phyloP scores from a whole-genome alignment of 345 rosid species.

The Salix viminalis region DNA sequence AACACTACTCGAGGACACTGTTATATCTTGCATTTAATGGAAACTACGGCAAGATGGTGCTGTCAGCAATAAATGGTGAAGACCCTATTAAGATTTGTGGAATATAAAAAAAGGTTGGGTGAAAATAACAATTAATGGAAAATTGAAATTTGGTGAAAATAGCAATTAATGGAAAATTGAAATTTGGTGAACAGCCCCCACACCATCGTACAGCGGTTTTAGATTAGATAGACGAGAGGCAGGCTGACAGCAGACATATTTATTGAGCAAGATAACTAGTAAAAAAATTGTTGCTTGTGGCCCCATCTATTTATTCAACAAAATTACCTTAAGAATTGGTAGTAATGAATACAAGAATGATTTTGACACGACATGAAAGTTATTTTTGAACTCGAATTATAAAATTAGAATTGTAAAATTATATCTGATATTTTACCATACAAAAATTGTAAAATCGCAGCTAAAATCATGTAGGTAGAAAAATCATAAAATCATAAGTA shows the following conservation, averaged over 20 bases:
- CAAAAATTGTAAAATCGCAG: too few relatives aligned
- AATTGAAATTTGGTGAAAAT: not conserved
- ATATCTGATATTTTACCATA: too few relatives aligned
- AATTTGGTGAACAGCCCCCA: not conserved
- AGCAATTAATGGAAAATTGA: not conserved
- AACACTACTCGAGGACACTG: not conserved
- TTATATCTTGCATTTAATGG: not conserved
- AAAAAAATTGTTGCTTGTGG: too few relatives aligned
- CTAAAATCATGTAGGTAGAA: too few relatives aligned
- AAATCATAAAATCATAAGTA: too few relatives aligned
- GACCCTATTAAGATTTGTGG: conserved; percentile 7
- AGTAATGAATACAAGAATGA: too few relatives aligned
- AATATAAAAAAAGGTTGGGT: not conserved
- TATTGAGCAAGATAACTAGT: too few relatives aligned
- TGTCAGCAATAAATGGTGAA: conserved; percentile 21
- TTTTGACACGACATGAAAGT: too few relatives aligned
- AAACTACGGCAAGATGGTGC: conserved; percentile 12
- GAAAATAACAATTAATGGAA: conserved; percentile 1
- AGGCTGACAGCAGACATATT: not conserved
- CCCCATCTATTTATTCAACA: too few relatives aligned
- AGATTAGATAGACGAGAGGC: not conserved
- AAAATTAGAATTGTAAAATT: too few relatives aligned
- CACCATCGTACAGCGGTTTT: not conserved
- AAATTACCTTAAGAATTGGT: too few relatives aligned
- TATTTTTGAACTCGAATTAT: too few relatives aligned